Evolutionary conservation across 2,329 filamentous ascomycete species (phyloP).

Genomic region (Westerdykella aurantiaca): DNA sequence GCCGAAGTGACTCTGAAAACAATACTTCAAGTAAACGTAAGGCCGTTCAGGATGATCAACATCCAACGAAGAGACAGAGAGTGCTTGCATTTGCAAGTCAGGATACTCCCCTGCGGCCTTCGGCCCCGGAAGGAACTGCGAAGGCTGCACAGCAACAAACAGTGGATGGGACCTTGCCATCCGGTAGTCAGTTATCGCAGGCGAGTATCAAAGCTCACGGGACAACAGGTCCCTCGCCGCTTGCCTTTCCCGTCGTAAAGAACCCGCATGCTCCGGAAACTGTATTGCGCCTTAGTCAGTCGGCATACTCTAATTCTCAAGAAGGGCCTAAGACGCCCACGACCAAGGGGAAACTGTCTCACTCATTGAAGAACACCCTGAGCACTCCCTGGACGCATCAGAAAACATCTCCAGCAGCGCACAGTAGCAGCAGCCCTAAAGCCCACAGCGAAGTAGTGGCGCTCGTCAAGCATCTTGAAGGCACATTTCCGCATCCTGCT

Average conservation of each 20-base stretch:
- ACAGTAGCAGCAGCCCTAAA: slow-evolving; percentile 13
- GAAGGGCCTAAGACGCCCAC: slow-evolving; percentile 26
- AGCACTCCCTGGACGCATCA: slow-evolving; percentile 30
- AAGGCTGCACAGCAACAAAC: too few species aligned
- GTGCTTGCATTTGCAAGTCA: neutral
- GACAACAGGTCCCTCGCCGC: slow-evolving; percentile 37
- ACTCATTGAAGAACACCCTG: slow-evolving; percentile 15
- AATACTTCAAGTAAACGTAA: too few species aligned
- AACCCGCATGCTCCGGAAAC: slow-evolving; percentile 63
- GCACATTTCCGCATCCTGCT: slow-evolving; percentile 13
- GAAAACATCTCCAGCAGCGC: slow-evolving; percentile 18
- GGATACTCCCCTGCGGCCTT: too few species aligned
- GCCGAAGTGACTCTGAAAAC: neutral
- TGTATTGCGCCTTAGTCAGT: slow-evolving; percentile 61
- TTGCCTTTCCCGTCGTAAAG: slow-evolving; percentile 72
- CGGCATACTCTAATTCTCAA: slow-evolving; percentile 47
- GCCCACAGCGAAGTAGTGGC: slow-evolving; percentile 12
- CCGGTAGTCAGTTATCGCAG: slow-evolving; percentile 34
- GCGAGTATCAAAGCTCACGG: slow-evolving; percentile 35
- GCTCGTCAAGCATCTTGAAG: slow-evolving; percentile 12
- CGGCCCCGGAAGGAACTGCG: too few species aligned
- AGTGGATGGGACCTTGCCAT: neutral
- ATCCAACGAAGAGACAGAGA: neutral
- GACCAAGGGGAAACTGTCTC: slow-evolving; percentile 12
- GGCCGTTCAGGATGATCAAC: neutral